Evolutionary conservation across 805 yeast species (phyloP), one percentile per base, ranked within the genome.

Genomic region (Tetrapisispora fleetii): DNA sequence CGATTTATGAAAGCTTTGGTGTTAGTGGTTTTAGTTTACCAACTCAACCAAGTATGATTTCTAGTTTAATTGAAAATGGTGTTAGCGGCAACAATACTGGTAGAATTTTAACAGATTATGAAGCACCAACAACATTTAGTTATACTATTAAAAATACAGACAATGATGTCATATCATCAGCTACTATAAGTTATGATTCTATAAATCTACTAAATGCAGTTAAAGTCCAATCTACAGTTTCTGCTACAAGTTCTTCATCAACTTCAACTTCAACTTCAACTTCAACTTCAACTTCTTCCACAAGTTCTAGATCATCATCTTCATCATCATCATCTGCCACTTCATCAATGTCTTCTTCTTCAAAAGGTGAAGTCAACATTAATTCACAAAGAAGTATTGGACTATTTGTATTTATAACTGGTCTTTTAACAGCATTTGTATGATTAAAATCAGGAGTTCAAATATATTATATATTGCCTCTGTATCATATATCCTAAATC

Each of bases 21-120:
- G 72, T 73, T 17, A 67, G 50, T 2, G 54, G 71, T 50, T 77
- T 77, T 54, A 63, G 69, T 14, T 57, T 77, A n/a, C 81, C 81
- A 41, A 63, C 62, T 11, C 74, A 69, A 48, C 77, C 80, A 46
- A 66, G 62, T 40, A 77, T 70, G 19, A 68, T 73, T 48, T 54
- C 68, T 10, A 58, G 59, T 6, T 52, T 77, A 62, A 77, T 78
- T 53, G 57, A 68, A 50, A 61, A 74, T 52, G 83, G 83, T 63
- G 75, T 70, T 39, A 67, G 68, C 52, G 64, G 67, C 50, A 58
- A 72, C 27, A 73, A 76, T 46, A 57, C 67, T 48, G 82, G 82
- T 51, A 47, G 67, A 32, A 58, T 78, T 28, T 57, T 77, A 49
- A 54, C 58, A n/a, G 68, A 67, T 42, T 65, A 74, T 40, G 56